These are phyloP conservation scores for Rhodotorula sp. DNA, from an alignment of 1,284 basidiomycete genomes.

Conservation along the genomic window DNA sequence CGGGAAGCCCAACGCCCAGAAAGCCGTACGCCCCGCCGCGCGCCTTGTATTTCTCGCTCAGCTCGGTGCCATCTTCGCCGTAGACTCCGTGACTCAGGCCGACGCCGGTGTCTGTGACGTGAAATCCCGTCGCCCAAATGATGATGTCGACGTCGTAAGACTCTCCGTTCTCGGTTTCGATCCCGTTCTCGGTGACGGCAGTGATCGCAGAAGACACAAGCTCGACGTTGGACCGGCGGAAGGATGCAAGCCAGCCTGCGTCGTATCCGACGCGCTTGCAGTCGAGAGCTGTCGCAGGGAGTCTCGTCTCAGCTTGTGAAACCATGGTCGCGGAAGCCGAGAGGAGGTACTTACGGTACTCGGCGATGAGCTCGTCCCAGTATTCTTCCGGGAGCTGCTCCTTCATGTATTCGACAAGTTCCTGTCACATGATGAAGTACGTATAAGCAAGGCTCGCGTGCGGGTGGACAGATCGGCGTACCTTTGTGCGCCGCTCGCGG, in stretches of 20 bases:
- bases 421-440: conserved; percentile 43
- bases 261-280: conserved; percentile 62
- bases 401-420: conserved; percentile 55
- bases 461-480: background rate
- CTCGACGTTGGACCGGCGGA: conserved; percentile 59
- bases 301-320: background rate
- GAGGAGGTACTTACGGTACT: conserved; percentile 52
- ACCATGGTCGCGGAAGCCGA: background rate
- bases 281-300: conserved; percentile 46
- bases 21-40: conserved; percentile 44
- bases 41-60: conserved; percentile 39
- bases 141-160: conserved; percentile 45
- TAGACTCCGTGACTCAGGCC: conserved; percentile 42
- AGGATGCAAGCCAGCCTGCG: conserved; percentile 57
- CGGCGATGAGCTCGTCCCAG: conserved; percentile 55
- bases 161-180: conserved; percentile 56
- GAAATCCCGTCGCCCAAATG: conserved; percentile 48
- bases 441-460: background rate
- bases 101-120: conserved; percentile 45
- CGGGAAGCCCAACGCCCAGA: conserved; percentile 40
- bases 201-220: conserved; percentile 56
- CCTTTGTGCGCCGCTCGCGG: conserved; percentile 12
- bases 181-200: conserved; percentile 53
- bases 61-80: conserved; percentile 42
- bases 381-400: conserved; percentile 55